Conservation (phyloP, 805 yeast genomes). For the Metschnikowia henanensis region DNA sequence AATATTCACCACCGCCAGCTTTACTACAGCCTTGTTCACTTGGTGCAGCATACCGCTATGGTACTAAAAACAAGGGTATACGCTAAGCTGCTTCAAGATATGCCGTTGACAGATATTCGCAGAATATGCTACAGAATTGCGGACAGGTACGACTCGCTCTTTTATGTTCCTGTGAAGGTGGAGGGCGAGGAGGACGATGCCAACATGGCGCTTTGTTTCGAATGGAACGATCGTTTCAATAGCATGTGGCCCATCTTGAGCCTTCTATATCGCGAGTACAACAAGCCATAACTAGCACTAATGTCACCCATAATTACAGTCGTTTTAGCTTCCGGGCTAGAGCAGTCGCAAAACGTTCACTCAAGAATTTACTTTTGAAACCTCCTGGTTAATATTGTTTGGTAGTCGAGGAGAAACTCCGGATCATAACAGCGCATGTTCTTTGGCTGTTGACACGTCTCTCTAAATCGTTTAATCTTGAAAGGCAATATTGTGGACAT, state of each 20-base stretch:
- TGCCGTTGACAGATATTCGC: conserved; percentile 28
- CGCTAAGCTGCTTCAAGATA: conserved; percentile 15
- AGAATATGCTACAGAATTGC: conserved; percentile 26
- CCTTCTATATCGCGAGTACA: conserved; percentile 19
- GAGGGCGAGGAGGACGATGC: conserved; percentile 8
- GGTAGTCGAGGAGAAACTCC: conserved; percentile 6
- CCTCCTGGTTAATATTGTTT: conserved; percentile 1
- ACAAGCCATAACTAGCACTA: neutral
- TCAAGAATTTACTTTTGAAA: neutral
- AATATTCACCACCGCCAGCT: conserved; percentile 8
- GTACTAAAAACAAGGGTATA: conserved; percentile 6
- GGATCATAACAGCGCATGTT: neutral
- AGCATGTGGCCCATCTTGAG: conserved; percentile 30
- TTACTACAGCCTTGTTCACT: conserved; percentile 8
- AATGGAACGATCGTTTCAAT: conserved; percentile 25
- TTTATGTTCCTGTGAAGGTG: conserved; percentile 24
- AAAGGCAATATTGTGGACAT: conserved; percentile 1
- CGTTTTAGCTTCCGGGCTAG: too few species aligned
- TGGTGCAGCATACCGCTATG: conserved; percentile 13
- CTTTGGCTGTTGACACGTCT: neutral
- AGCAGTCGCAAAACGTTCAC: too few species aligned
- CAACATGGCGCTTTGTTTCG: conserved; percentile 14
- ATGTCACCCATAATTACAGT: too few species aligned
- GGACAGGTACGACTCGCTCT: conserved; percentile 22
- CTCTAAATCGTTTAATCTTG: neutral